Evolutionary conservation across 2,329 filamentous ascomycete species (phyloP), one percentile per base, ranked within the genome.

Genomic region (Pyrenophora graminea): DNA sequence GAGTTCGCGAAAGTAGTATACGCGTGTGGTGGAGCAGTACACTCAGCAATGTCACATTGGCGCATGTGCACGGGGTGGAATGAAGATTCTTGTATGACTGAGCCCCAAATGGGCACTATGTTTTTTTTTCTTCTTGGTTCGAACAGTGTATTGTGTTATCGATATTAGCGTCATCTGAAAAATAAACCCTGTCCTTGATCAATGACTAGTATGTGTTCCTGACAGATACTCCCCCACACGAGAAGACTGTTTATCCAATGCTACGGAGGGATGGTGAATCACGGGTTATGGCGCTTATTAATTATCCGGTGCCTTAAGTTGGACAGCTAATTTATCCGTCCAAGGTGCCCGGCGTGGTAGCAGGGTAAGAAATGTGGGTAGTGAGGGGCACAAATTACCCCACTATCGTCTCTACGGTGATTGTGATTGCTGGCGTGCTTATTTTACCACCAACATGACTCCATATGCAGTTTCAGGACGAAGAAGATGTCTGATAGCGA

Each of bases 1-100:
- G 44, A 87, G 84, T 70, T 83, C 81, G 58, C 63, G 70, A 37
- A 67, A 59, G 49, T 70, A 61, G 40, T 32, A 10, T 17, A 30
- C 15, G 23, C 17, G 30, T 41, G 18, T 34, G 15, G 49, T 12
- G 23, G 34, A 36, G 39, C 34, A 39, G 17, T 48, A 43, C 19
- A 45, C 36, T 37, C 17, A 25, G 18, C 8, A 37, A 37, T 40
- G 36, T 44, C 43, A 25, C 27, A 33, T 34, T 44, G 45, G 49
- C 49, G 45, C 30, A 48, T 48, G 15, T 45, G 25, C 38, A 38
- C 8, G 37, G 30, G 33, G 12, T 32, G 40, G 5, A 32, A 53
- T 18, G 36, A 38, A 33, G 25, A 39, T 40, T 45, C 30, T 2
- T 27, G 31, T 32, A 45, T 25, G 39, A 53, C 39, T 38, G 36